Percentiles rank a stretch among this genome's conserved stretches.
Evolutionary conservation across 129 eudicot species (phyloP).

Genomic region (Kitagawia praeruptora): DNA sequence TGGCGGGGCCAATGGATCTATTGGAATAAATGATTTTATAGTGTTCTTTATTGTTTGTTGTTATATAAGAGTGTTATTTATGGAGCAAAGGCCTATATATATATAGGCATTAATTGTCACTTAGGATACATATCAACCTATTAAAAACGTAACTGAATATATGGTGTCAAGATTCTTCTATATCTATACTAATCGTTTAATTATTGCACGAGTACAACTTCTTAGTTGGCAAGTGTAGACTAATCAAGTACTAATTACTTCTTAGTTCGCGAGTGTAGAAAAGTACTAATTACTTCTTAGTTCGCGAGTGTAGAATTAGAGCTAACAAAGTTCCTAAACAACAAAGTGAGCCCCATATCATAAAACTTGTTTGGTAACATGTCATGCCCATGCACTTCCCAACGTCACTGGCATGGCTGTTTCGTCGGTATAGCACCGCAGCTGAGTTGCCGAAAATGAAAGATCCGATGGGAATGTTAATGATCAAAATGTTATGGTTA

Average conservation of each 20-base stretch:
- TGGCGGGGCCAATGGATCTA: no score
- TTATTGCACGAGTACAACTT: not conserved
- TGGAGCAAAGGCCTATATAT: no score
- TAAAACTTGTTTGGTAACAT: slow-evolving; percentile 64
- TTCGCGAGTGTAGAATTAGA: slow-evolving; percentile 46
- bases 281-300: slow-evolving; percentile 23
- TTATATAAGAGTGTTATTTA: no score
- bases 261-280: slow-evolving; percentile 44
- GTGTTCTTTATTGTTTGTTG: no score
- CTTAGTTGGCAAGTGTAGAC: not conserved
- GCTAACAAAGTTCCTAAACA: slow-evolving; percentile 56
- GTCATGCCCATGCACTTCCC: slow-evolving; percentile 64
- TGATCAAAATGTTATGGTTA: slow-evolving; percentile 70
- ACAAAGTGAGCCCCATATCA: slow-evolving; percentile 77
- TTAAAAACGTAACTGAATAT: no score
- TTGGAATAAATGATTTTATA: no score
- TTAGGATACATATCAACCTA: no score
- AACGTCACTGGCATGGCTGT: slow-evolving; percentile 18
- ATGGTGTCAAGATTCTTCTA: not conserved
- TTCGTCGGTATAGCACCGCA: slow-evolving; percentile 46
- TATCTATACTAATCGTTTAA: no score
- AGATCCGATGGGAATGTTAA: slow-evolving; percentile 82
- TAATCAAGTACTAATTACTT: slow-evolving; percentile 15
- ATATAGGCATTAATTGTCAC: no score
- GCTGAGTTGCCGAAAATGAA: slow-evolving; percentile 74